Percentiles rank a stretch among this genome's conserved stretches.
Evolutionary conservation across 768 basidiomycete genomes (phyloP).

Genomic region (Agaricus blazei): DNA sequence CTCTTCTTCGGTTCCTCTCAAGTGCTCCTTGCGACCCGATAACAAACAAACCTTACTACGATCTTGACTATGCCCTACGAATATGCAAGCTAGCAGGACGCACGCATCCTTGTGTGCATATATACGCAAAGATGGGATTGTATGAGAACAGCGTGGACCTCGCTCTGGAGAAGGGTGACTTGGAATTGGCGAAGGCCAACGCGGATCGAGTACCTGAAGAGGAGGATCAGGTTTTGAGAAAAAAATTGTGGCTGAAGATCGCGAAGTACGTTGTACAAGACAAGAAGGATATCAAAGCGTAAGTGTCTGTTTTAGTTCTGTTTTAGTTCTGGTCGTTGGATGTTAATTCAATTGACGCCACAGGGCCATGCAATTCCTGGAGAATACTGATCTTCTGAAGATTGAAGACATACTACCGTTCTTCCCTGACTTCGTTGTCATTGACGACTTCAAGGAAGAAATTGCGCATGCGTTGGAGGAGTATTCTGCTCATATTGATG

Average conservation of each 20-base stretch:
- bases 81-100: slow-evolving; percentile 80
- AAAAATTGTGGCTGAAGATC: slow-evolving; percentile 97
- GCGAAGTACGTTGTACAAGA: slow-evolving; percentile 98
- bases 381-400: slow-evolving; percentile 90
- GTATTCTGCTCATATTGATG: slow-evolving; percentile 88
- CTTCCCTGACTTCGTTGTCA: slow-evolving; percentile 99
- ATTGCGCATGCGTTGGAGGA: slow-evolving; percentile 94
- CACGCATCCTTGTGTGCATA: slow-evolving; percentile 88
- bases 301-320: slow-evolving; percentile 27
- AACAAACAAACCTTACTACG: slow-evolving; percentile 87
- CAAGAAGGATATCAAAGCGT: slow-evolving; percentile 98
- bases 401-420: slow-evolving; percentile 99
- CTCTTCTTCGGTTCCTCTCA: slow-evolving; percentile 77
- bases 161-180: slow-evolving; percentile 88
- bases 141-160: slow-evolving; percentile 97
- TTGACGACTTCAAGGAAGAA: slow-evolving; percentile 99
- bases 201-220: slow-evolving; percentile 80
- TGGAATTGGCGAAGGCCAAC: slow-evolving; percentile 92
- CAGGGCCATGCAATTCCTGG: slow-evolving; percentile 96
- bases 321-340: slow-evolving; percentile 1
- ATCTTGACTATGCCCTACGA: slow-evolving; percentile 93
- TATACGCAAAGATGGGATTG: slow-evolving; percentile 96
- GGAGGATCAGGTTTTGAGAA: slow-evolving; percentile 79
- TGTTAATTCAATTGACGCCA: not conserved
- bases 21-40: slow-evolving; percentile 77